Percentiles rank a stretch among this genome's conserved stretches.
These are phyloP conservation scores for Camellia japonica DNA, from an alignment of 148 eudicot species.

Conservation along the genomic window DNA sequence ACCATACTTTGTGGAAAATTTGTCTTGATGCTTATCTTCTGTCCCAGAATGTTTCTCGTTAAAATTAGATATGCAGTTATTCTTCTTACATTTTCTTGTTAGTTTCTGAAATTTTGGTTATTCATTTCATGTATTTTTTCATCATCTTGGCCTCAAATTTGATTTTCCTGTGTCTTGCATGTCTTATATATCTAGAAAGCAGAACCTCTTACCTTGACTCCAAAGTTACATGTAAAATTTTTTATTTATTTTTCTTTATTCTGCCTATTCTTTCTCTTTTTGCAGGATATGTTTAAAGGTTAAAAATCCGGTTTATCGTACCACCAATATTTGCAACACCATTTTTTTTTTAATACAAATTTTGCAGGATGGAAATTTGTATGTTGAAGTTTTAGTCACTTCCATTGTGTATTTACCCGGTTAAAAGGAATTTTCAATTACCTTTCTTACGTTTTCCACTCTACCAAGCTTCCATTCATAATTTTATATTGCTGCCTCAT, in stretches of 20 bases:
- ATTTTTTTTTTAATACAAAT: neutral
- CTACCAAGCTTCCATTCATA: neutral
- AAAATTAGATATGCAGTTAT: neutral
- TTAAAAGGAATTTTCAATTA: neutral
- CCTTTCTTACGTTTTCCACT: neutral
- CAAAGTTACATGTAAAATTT: neutral
- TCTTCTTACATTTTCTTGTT: neutral
- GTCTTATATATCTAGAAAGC: neutral
- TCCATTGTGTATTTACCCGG: neutral
- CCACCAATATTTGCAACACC: too few species aligned
- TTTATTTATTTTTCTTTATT: neutral
- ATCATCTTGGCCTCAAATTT: neutral
- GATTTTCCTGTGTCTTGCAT: neutral
- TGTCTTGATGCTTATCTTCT: neutral
- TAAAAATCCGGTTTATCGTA: too few species aligned
- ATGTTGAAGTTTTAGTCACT: neutral
- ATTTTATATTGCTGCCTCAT: neutral
- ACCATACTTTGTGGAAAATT: neutral
- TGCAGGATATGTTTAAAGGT: neutral
- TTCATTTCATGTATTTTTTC: neutral
- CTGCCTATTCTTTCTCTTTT: neutral
- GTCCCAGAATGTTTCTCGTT: neutral
- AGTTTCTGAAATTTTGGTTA: too few species aligned
- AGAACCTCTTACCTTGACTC: neutral
- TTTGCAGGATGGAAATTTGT: neutral